Evolutionary conservation across 495 filamentous ascomycete species (phyloP), one percentile per base, ranked within the genome.

Genomic region (Emericellopsis terricola): DNA sequence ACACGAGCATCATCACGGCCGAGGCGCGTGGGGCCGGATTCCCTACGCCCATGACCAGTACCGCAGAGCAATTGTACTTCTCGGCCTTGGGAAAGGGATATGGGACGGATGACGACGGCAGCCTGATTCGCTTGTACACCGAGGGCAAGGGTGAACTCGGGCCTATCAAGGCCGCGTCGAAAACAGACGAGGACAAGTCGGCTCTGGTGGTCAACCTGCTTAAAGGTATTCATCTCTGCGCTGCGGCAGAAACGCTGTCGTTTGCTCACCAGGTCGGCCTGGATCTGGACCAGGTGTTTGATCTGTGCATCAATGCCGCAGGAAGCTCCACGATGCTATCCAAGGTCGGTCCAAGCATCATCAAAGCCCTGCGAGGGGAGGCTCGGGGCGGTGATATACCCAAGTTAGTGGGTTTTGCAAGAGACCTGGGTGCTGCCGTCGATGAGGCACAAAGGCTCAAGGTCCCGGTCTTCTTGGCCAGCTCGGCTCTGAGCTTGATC

Each of bases 1-100:
- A 89, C 55, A 73, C 75, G 31, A 62, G 71, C 11, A 89, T 89
- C 49, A 80, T 89, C 43, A 84, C 76, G 15, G 65, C 69, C 11
- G 76, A 71, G 31, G 74, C 70, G 6, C 57, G 76, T 21, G 51
- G 68, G 33, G 47, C 57, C 26, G 52, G 59, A 8, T 81, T 80
- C 47, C 67, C 76, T 0, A 68, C 70, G n/a, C 75, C 78, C n/a
- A 63, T 89, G 42, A 65, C 68, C 29, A 67, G 66, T n/a, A 65
- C 61, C 0, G 75, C 79, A 6, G 78, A 84, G 49, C 73, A 81
- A 49, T 62, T 74, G 14, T 84, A 82, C 46, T 60, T 73, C 21
- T 46, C 64, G 11, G 71, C 62, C 9, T 48, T 80, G 13, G 51
- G 64, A 3, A 60, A 67, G 28, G 79, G 76, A 3, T 78, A 65